These are phyloP conservation scores for Phytopythium montanum DNA, from an alignment of 352 stramenopile species.

Conservation along the genomic window DNA sequence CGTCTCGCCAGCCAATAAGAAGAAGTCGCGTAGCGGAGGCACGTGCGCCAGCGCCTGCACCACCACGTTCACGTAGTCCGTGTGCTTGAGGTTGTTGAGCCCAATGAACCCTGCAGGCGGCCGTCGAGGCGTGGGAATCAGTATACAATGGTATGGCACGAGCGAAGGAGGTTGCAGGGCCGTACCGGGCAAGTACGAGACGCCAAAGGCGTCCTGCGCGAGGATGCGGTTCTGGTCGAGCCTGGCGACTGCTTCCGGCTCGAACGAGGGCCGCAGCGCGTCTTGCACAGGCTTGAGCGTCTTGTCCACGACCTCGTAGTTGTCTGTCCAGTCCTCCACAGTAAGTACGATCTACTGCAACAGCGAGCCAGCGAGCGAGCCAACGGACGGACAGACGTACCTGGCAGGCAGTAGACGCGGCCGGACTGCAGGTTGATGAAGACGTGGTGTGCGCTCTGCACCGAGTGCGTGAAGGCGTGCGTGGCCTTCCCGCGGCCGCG, in stretches of 20 bases:
- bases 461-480: conserved; percentile 95
- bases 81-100: conserved; percentile 97
- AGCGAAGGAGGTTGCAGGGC: too few relatives aligned
- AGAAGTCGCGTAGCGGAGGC: conserved; percentile 94
- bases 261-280: conserved; percentile 92
- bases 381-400: not conserved
- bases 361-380: not conserved
- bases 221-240: conserved; percentile 92
- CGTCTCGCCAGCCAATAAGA: conserved; percentile 66
- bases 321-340: conserved; percentile 58
- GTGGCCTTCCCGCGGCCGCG: conserved; percentile 91
- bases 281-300: conserved; percentile 94
- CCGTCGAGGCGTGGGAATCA: not conserved
- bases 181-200: conserved; percentile 91
- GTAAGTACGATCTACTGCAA: not conserved
- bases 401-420: conserved; percentile 96
- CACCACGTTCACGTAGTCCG: conserved; percentile 97
- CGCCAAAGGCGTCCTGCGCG: conserved; percentile 94
- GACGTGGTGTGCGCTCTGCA: conserved; percentile 96
- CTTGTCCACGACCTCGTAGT: conserved; percentile 97
- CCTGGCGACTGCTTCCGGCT: conserved; percentile 62
- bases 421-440: conserved; percentile 97
- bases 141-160: too few relatives aligned
- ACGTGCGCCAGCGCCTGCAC: conserved; percentile 97
- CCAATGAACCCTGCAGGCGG: conserved; percentile 89